phyloP scores from a whole-genome alignment of 1,284 basidiomycete genomes.

The Ceratobasidium sp. region DNA sequence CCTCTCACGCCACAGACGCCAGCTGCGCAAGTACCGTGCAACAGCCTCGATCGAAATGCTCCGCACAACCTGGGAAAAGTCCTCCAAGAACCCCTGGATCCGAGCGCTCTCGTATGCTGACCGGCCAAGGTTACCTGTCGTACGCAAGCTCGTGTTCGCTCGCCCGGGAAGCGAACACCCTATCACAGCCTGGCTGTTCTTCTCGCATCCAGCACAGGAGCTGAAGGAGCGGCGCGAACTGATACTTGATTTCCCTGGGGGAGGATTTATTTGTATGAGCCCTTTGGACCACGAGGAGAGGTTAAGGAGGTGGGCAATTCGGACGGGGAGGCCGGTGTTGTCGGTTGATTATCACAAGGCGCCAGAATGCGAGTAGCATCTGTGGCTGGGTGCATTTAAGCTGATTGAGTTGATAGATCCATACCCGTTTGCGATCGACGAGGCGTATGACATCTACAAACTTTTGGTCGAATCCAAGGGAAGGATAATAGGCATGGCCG shows the following conservation, averaged over 20 bases:
- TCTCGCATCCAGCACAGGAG: conserved; percentile 74
- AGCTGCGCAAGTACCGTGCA: conserved; percentile 91
- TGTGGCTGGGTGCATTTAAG: conserved; percentile 16
- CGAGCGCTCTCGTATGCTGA: conserved; percentile 71
- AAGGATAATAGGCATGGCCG: conserved; percentile 84
- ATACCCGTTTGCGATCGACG: conserved; percentile 94
- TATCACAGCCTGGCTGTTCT: conserved; percentile 87
- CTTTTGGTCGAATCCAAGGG: conserved; percentile 85
- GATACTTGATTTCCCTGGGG: conserved; percentile 92
- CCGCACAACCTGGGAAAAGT: conserved; percentile 96
- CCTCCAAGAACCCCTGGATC: conserved; percentile 76
- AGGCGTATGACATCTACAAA: conserved; percentile 90
- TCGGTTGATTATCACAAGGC: conserved; percentile 96
- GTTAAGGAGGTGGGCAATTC: conserved; percentile 85
- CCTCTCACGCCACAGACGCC: conserved; percentile 24
- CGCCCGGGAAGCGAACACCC: conserved; percentile 86
- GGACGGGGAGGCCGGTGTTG: conserved; percentile 82
- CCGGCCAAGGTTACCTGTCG: conserved; percentile 68
- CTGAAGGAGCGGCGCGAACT: conserved; percentile 79
- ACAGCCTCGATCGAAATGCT: conserved; percentile 97
- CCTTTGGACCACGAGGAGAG: conserved; percentile 96
- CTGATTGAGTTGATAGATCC: conserved; percentile 68
- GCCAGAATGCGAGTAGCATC: conserved; percentile 79
- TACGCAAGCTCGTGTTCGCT: conserved; percentile 81
- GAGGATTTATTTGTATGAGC: conserved; percentile 95